phyloP scores from a whole-genome alignment of 140 eudicot genomes.

The Stevia rebaudiana region DNA sequence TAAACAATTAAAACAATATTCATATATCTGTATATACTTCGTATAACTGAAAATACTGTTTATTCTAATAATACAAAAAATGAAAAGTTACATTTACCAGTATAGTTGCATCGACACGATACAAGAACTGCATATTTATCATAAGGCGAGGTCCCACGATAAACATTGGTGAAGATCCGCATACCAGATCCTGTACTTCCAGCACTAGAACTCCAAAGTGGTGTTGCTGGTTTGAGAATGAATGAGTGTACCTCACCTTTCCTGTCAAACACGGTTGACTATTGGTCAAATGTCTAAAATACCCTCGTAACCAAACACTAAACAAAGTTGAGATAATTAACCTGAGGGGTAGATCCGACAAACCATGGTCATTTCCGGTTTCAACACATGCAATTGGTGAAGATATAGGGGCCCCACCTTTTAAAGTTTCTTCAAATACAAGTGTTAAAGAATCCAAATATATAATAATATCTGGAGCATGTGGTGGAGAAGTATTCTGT shows the following conservation, averaged over 20 bases:
- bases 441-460: conserved; percentile 80
- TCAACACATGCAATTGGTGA: conserved; percentile 70
- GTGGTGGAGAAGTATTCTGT: conserved; percentile 86
- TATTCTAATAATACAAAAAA: no score
- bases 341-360: conserved; percentile 90
- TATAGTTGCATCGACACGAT: conserved; percentile 87
- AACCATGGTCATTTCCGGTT: conserved; percentile 63
- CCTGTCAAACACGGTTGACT: conserved; percentile 45
- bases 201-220: conserved; percentile 45
- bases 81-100: conserved; percentile 54
- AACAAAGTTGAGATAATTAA: conserved; percentile 17
- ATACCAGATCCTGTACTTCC: conserved; percentile 44
- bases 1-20: no score
- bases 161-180: conserved; percentile 32
- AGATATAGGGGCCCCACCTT: conserved; percentile 62
- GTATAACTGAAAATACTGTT: no score
- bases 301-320: conserved; percentile 5
- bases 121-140: conserved; percentile 74
- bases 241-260: conserved; percentile 97
- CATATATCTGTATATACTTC: no score
- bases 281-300: conserved; percentile 3
- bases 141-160: conserved; percentile 35
- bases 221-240: conserved; percentile 69
- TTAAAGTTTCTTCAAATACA: conserved; percentile 73
- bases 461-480: conserved; percentile 69